These are phyloP conservation scores for Primulina huaijiensis DNA, from an alignment of 257 asterid species.

Conservation along the genomic window DNA sequence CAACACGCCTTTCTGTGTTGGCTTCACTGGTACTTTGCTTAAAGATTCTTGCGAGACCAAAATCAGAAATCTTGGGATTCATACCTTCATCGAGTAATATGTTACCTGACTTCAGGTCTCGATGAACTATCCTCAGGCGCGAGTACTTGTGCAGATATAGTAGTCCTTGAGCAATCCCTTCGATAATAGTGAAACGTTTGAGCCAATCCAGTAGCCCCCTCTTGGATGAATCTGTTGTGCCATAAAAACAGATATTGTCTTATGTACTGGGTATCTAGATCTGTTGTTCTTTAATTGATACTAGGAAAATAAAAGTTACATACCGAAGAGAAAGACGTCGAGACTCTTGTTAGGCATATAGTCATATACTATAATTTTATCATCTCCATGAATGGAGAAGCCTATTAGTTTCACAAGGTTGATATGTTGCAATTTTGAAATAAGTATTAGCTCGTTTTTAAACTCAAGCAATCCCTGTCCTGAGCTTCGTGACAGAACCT, in stretches of 20 bases:
- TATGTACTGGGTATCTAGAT: background rate
- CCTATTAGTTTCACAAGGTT: constrained; percentile 61
- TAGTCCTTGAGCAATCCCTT: constrained; percentile 55
- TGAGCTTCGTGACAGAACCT: constrained; percentile 50
- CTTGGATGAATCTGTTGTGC: constrained; percentile 25
- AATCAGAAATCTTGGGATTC: constrained; percentile 67
- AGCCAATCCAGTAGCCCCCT: constrained; percentile 36
- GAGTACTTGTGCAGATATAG: constrained; percentile 67
- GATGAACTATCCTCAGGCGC: constrained; percentile 49
- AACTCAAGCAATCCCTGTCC: constrained; percentile 64
- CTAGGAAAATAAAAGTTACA: constrained; percentile 16
- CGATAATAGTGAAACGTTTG: constrained; percentile 36
- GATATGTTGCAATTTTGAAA: constrained; percentile 61
- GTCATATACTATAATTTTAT: too few species aligned
- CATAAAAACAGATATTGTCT: background rate
- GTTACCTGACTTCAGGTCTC: constrained; percentile 61
- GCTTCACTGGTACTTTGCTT: constrained; percentile 42
- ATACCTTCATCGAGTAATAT: constrained; percentile 53
- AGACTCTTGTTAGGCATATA: too few species aligned
- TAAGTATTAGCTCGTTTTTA: constrained; percentile 53
- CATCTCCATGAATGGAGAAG: constrained; percentile 49
- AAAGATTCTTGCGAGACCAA: constrained; percentile 63
- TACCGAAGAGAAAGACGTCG: constrained; percentile 55
- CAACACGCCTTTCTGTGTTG: constrained; percentile 46
- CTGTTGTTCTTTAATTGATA: background rate